A percentile compares a stretch with the other conserved stretches of the same genome.
Conservation (phyloP, 2,329 filamentous ascomycete genomes). For the Bimuria novae-zelandiae region DNA sequence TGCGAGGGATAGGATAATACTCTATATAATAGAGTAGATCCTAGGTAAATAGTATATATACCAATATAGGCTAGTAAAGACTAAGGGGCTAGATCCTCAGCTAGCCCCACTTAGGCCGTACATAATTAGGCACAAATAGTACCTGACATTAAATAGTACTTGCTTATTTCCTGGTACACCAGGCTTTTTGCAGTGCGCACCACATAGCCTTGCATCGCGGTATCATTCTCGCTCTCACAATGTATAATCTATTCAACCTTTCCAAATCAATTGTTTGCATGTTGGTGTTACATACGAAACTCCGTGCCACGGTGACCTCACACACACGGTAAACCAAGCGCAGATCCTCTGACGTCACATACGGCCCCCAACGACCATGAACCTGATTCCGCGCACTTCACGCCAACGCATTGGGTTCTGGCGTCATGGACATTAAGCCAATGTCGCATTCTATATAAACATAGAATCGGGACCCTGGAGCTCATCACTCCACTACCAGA, state of each 20-base stretch:
- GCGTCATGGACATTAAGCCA: neutral
- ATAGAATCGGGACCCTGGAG: neutral
- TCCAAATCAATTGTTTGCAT: neutral
- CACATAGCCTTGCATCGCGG: slow-evolving; percentile 1
- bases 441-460: slow-evolving; percentile 17
- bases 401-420: slow-evolving; percentile 8
- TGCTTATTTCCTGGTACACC: slow-evolving; percentile 8
- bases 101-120: too few species aligned
- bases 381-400: slow-evolving; percentile 22
- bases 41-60: too few species aligned
- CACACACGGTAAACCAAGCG: slow-evolving; percentile 11
- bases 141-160: slow-evolving; percentile 14
- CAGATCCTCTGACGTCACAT: slow-evolving; percentile 23
- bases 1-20: neutral
- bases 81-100: too few species aligned
- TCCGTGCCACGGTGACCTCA: slow-evolving; percentile 21
- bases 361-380: slow-evolving; percentile 7
- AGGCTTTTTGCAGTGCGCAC: neutral
- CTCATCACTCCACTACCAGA: neutral
- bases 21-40: too few species aligned
- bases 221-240: neutral
- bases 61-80: too few species aligned
- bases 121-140: too few species aligned
- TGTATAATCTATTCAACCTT: neutral
- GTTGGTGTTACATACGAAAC: neutral